Evolutionary conservation across 257 asterid genomes (phyloP).

Genomic region (Cinchona pubescens): DNA sequence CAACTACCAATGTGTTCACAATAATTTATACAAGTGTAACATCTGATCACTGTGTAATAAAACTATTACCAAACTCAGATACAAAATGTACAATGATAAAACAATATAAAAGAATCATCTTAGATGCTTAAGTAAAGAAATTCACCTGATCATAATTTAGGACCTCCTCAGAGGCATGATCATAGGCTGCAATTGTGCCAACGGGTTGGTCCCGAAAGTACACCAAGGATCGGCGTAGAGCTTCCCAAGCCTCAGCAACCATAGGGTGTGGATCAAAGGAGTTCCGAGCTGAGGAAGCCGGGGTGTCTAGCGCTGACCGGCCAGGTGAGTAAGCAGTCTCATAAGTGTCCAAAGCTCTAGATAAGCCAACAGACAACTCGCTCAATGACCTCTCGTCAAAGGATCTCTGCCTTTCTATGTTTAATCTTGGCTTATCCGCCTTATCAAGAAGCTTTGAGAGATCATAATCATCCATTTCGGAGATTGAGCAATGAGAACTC

Average conservation of each 20-base stretch:
- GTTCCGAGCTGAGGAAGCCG: slow-evolving; percentile 52
- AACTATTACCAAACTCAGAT: background rate
- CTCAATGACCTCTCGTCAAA: slow-evolving; percentile 74
- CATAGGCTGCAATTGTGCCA: slow-evolving; percentile 82
- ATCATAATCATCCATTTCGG: slow-evolving; percentile 61
- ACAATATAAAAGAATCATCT: background rate
- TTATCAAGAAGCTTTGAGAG: slow-evolving; percentile 59
- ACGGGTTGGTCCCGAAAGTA: slow-evolving; percentile 72
- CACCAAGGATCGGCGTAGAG: slow-evolving; percentile 66
- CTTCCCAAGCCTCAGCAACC: slow-evolving; percentile 83
- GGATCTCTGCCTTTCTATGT: slow-evolving; percentile 64
- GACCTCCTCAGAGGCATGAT: slow-evolving; percentile 81
- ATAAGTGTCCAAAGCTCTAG: slow-evolving; percentile 48
- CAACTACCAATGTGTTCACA: background rate
- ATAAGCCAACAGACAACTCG: slow-evolving; percentile 59
- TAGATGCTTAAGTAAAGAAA: background rate
- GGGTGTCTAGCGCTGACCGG: slow-evolving; percentile 52
- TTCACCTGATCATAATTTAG: slow-evolving; percentile 78
- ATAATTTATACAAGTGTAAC: background rate
- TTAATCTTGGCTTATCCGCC: slow-evolving; percentile 61
- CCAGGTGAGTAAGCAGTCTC: slow-evolving; percentile 63
- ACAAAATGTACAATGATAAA: background rate
- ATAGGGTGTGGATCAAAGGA: slow-evolving; percentile 85
- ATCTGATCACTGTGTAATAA: slow-evolving; percentile 5
- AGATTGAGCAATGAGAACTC: slow-evolving; percentile 56